Evolutionary conservation across 371 early-diverging fungal genomes (phyloP), one percentile per base, ranked within the genome.

Genomic region (Mortierella polycephala): DNA sequence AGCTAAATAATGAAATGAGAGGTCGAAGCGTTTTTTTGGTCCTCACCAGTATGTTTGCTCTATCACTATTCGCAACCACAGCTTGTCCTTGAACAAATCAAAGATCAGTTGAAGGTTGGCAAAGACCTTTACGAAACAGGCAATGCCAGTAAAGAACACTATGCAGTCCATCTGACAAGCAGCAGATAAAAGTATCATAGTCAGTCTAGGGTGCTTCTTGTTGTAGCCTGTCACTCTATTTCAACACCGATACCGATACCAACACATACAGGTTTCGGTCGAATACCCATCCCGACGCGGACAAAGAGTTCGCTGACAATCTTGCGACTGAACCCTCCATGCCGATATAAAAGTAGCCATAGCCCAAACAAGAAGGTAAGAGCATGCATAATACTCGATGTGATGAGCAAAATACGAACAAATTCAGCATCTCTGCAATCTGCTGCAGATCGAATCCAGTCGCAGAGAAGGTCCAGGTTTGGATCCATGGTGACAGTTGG

Each of bases 381-480:
- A 12, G 69, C 66, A 54, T 79, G 80, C 63, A 79, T 61, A 6
- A 14, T 60, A 7, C 68, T 61, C 10, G 80, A 79, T 5, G 61
- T 57, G 8, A 72, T 62, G 23, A 79, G 41, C 16, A 72, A 49
- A 16, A 1, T 46, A 1, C 73, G 62, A 41, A 72, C 73, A 58
- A 79, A 79, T 16, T 63, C 69, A 14, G 58, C 80, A 73, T 79
- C 80, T 1, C 80, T 69, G 52, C 80, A 79, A 59, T 69, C 60
- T 10, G 73, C 40, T 12, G 80, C 73, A 30, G 72, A 61, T 30
- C 80, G 73, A 14, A 72, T 68, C 80, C 80, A 79, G 60, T 79
- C 80, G 67, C 80, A 79, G 7, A 79, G 30, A 53, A 18, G 49
- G 30, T 30, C 30, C 30, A 30, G 30, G 1, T 30, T 30, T 30